Base-by-base conservation (phyloP, 2,329 filamentous ascomycete genomes). In the Ascochyta fabae region DNA sequence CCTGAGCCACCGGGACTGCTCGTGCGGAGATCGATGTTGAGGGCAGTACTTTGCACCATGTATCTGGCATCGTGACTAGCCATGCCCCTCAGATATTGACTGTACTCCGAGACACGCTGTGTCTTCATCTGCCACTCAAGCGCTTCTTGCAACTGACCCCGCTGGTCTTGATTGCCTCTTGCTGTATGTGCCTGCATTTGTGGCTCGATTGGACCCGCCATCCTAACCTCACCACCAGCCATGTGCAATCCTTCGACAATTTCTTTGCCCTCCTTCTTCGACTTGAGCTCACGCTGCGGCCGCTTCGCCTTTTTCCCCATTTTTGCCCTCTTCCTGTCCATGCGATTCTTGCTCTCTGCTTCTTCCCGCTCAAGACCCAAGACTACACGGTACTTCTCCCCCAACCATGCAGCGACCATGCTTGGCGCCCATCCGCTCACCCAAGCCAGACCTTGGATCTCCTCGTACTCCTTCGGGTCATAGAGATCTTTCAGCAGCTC, bases 311-410 rank as follows among this genome's bases (percentile, higher is more conserved):
- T 53, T 42, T 48, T 48, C 5, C 31, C 49, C 15, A 54, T 50
- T 23, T 49, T 59, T 1, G 43, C 45, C 6, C 43, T 46, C 40
- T 58, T 59, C n/a, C 39, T 42, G n/a, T 53, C 51, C 46, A 44
- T 48, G 8, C 53, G 56, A 3, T 13, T 35, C 24, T 56, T 50
- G 7, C 40, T 48, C 29, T 47, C 48, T 8, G 39, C 60, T 7
- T 58, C 62, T 19, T 64, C 51, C 43, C 60, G 59, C 62, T 72
- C 67, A 8, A 61, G 27, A 6, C 39, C 31, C n/a, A 73, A 47
- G 38, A 72, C 24, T 2, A 54, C 36, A 5, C 62, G 61, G 35
- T 73, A 73, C 56, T 68, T 71, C 51, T 70, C 63, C 22, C 64
- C 60, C 26, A 74, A 26, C 46, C 59, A 61, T 2, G 59, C 67